Base-by-base conservation (phyloP, 768 basidiomycete genomes). In the Cystofilobasidium ferigula region DNA sequence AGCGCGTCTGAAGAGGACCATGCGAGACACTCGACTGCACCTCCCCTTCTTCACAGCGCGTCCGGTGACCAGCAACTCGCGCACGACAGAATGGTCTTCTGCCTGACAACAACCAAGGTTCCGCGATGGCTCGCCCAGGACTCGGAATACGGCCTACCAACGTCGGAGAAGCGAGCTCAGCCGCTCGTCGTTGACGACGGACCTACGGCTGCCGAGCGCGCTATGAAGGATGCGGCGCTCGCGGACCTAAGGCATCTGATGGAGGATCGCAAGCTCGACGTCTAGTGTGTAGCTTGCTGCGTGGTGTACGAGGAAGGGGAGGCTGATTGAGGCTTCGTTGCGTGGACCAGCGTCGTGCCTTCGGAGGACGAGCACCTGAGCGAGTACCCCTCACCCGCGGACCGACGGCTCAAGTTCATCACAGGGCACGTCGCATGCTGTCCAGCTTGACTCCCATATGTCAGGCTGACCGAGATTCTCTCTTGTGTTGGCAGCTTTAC, bases 321-420 rank as follows among this genome's bases (percentile, higher is more conserved):
- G 30, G 24, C n/a, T 45, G 38, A 54, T 26, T 30, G 24, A 53
- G 45, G 24, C 61, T 43, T 51, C 42, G 35, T 35, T 53, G 40
- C 40, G 13, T 26, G 47, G 18, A 22, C 14, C 42, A 68, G 66
- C 42, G 36, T 68, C 36, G 57, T 68, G 8, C 62, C 67, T 5
- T 62, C 61, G 9, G 67, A 68, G 26, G 67, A 68, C 45, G 62
- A 68, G 45, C 67, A 68, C 28, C 57, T 68, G 12, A 58, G 56
- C n/a, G 67, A 68, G 56, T 58, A 57, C 24, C 42, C 58, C 16
- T 54, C 67, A 1, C 45, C 56, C 9, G 47, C 61, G 7, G 67
- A 68, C 30, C 22, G 30, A 14, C 18, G 67, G 24, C 54, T 62
- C n/a, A 47, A 24, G 45, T 68, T 68, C 40, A 51, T 68, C 22